Percentiles rank a stretch among this genome's conserved stretches.
phyloP scores from a whole-genome alignment of 306 rosid species.

The Leucaena leucocephala region DNA sequence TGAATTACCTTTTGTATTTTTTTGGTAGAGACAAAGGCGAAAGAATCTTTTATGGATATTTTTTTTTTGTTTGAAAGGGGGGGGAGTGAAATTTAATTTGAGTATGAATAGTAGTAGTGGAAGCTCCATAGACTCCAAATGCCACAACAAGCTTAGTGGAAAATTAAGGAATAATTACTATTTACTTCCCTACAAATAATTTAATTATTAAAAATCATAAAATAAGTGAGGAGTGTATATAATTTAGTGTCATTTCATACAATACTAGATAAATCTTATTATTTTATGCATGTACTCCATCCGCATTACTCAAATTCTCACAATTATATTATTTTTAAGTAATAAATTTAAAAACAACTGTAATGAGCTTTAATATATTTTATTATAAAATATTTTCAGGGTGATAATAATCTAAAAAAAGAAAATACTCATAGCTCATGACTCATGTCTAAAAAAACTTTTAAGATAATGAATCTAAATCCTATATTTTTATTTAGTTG shows the following conservation, averaged over 20 bases:
- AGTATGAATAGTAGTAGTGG: not conserved
- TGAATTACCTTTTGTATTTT: not conserved
- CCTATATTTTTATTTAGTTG: not conserved
- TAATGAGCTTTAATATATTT: not conserved
- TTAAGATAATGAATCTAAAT: too few relatives aligned
- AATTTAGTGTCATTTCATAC: too few relatives aligned
- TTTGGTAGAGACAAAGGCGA: constrained; percentile 39
- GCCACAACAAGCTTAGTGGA: too few relatives aligned
- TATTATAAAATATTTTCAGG: not conserved
- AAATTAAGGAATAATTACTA: too few relatives aligned
- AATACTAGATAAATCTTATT: too few relatives aligned
- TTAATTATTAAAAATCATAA: too few relatives aligned
- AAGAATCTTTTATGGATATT: constrained; percentile 27
- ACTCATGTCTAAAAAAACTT: too few relatives aligned
- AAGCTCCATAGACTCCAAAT: not conserved
- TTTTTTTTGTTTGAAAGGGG: not conserved
- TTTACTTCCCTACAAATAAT: too few relatives aligned
- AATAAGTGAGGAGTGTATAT: too few relatives aligned
- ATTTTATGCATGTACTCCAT: not conserved
- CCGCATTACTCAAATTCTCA: not conserved
- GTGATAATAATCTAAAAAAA: too few relatives aligned
- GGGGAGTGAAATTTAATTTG: not conserved
- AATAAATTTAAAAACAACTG: not conserved
- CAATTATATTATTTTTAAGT: not conserved
- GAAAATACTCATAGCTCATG: too few relatives aligned